Conservation (phyloP, 495 filamentous ascomycete species). For the Barbatosphaeria neglecta region DNA sequence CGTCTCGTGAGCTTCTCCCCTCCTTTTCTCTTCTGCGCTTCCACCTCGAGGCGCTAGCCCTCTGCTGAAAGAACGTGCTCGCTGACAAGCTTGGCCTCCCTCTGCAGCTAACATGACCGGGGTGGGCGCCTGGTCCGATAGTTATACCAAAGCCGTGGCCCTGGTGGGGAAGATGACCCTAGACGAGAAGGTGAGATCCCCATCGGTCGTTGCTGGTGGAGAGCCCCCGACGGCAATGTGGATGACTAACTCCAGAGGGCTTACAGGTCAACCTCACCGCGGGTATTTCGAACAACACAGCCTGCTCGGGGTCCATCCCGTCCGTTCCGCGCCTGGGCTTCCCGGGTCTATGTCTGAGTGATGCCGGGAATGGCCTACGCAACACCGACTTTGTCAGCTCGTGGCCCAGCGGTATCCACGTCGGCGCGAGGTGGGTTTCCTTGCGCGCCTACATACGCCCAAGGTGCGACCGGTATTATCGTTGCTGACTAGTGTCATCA, state of each 20-base stretch:
- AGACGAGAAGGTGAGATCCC: constrained; percentile 45
- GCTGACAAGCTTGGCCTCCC: not conserved
- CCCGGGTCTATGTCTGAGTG: constrained; percentile 50
- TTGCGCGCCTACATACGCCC: not conserved
- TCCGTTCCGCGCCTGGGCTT: constrained; percentile 45
- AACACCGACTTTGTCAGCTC: constrained; percentile 48
- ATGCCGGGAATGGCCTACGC: constrained; percentile 52
- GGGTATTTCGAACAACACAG: constrained; percentile 28
- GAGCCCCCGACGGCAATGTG: too few relatives aligned
- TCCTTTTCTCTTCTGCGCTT: not conserved
- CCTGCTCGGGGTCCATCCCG: constrained; percentile 42
- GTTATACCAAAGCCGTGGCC: constrained; percentile 38
- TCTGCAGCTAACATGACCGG: constrained; percentile 44
- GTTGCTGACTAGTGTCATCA: constrained; percentile 23
- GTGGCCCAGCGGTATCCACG: constrained; percentile 45
- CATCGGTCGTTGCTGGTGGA: constrained; percentile 20
- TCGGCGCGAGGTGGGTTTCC: constrained; percentile 39
- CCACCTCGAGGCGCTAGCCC: too few relatives aligned
- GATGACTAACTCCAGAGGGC: too few relatives aligned
- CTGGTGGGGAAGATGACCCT: constrained; percentile 46
- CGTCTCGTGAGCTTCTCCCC: constrained; percentile 30
- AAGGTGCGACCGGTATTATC: too few relatives aligned
- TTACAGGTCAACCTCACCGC: constrained; percentile 44
- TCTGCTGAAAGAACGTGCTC: not conserved
- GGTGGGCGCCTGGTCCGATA: constrained; percentile 30